Evolutionary conservation across 306 rosid species (phyloP), one percentile per base, ranked within the genome.

Genomic region (Carpinus fangiana): DNA sequence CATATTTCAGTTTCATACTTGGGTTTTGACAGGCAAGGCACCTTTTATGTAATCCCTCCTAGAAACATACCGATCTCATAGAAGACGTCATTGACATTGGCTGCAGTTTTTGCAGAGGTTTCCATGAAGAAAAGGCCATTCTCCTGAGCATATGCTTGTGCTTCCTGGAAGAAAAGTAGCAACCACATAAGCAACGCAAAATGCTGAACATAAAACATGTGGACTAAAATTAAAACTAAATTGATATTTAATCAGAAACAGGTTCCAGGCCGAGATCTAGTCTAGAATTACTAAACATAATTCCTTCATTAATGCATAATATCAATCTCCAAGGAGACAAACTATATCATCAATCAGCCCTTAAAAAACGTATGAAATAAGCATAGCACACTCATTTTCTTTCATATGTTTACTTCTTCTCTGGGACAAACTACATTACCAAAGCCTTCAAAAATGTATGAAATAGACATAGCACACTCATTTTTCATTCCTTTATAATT

Each of bases 31-130:
- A 12, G 45, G 68, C 68, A 28, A 12, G 43, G 68, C 43, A 28
- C 68, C 82, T 72, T 50, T 50, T 26, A 71, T 46, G 66, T 14
- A 73, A 18, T 28, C 46, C 45, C 45, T 41, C 56, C 65, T 21
- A 79, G 43, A 69, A 48, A 76, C 48, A 46, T 83, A 88, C 91
- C 91, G 78, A 88, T 88, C 82, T 88, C 91, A 26, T 86, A 81
- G 83, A 88, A 88, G 36, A 88, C 68, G 54, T 88, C 91, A 43
- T 88, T 88, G 56, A 88, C 91, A 62, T 88, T 88, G 78, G 88
- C 50, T 16, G 91, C 89, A 79, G 81, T 88, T 81, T 88, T 88
- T 75, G 91, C 89, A 83, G 91, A 88, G 71, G 91, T 88, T 86
- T 88, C 91, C 70, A 88, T 73, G 83, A 85, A 88, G 80, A 88